Percentiles rank a stretch among this genome's conserved stretches.
phyloP scores from a whole-genome alignment of 2,329 filamentous ascomycete genomes.

The Colletotrichum sp. region DNA sequence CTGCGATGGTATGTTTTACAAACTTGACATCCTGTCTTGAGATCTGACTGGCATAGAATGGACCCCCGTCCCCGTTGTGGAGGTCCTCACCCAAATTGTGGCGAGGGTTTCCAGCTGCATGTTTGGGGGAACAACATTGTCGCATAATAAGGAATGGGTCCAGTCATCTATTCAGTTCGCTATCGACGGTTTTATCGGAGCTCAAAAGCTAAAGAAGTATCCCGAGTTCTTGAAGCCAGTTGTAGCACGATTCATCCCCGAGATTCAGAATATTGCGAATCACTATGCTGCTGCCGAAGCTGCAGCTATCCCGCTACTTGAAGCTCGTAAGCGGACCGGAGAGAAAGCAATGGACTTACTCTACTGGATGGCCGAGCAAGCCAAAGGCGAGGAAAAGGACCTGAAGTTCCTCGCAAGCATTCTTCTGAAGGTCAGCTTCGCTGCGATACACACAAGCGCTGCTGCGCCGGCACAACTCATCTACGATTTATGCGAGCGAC shows the following conservation, averaged over 20 bases:
- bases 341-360: conserved; percentile 25
- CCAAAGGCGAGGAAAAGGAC: conserved; percentile 19
- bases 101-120: conserved; percentile 32
- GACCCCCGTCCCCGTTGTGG: conserved; percentile 27
- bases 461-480: conserved; percentile 28
- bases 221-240: conserved; percentile 29
- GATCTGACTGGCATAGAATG: conserved; percentile 22
- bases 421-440: conserved; percentile 31
- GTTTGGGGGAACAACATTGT: conserved; percentile 28
- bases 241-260: conserved; percentile 26
- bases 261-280: conserved; percentile 28
- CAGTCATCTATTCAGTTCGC: conserved; percentile 31
- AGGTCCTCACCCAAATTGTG: conserved; percentile 28
- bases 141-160: conserved; percentile 32
- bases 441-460: conserved; percentile 32
- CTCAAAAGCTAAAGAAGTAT: conserved; percentile 21
- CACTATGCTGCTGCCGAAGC: conserved; percentile 26
- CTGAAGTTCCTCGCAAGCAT: conserved; percentile 28
- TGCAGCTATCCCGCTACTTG: conserved; percentile 29
- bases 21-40: neutral
- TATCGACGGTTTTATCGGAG: conserved; percentile 30
- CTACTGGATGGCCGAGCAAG: conserved; percentile 23
- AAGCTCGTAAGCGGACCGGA: conserved; percentile 17
- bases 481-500: conserved; percentile 27
- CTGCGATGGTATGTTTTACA: neutral